A percentile compares a stretch with the other conserved stretches of the same genome.
Evolutionary conservation across 441 rosid genomes (phyloP).

Genomic region (Gossypium aridum): DNA sequence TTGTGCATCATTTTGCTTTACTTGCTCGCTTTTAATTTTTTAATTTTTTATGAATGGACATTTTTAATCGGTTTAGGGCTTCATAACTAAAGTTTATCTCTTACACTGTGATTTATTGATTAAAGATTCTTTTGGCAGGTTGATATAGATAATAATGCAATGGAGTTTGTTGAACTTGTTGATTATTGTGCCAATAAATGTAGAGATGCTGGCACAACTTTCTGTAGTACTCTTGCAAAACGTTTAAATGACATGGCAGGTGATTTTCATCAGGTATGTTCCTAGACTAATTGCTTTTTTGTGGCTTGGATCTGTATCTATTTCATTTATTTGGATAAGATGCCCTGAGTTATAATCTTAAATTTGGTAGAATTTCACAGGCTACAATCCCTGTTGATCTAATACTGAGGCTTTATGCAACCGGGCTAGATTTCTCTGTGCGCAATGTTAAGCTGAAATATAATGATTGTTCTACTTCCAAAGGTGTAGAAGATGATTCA

Average conservation of each 20-base stretch:
- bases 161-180: slow-evolving; percentile 56
- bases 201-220: slow-evolving; percentile 31
- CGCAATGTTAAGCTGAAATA: slow-evolving; percentile 25
- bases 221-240: slow-evolving; percentile 44
- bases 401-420: slow-evolving; percentile 68
- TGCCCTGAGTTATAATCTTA: slow-evolving; percentile 9
- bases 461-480: slow-evolving; percentile 25
- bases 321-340: slow-evolving; percentile 19
- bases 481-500: slow-evolving; percentile 34
- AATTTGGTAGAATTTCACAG: slow-evolving; percentile 42
- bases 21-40: background rate
- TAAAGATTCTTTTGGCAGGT: slow-evolving; percentile 35
- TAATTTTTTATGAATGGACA: background rate
- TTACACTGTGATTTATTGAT: background rate
- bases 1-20: background rate
- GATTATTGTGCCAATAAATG: slow-evolving; percentile 69
- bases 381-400: slow-evolving; percentile 36
- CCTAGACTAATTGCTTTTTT: slow-evolving; percentile 17
- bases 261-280: slow-evolving; percentile 48
- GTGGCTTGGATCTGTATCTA: slow-evolving; percentile 7
- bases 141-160: slow-evolving; percentile 31
- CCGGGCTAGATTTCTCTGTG: slow-evolving; percentile 43
- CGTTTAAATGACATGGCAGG: slow-evolving; percentile 40
- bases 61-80: background rate
- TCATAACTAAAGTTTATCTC: background rate